Evolutionary conservation across 352 stramenopile genomes (phyloP).

Genomic region (Peronospora farinosa): DNA sequence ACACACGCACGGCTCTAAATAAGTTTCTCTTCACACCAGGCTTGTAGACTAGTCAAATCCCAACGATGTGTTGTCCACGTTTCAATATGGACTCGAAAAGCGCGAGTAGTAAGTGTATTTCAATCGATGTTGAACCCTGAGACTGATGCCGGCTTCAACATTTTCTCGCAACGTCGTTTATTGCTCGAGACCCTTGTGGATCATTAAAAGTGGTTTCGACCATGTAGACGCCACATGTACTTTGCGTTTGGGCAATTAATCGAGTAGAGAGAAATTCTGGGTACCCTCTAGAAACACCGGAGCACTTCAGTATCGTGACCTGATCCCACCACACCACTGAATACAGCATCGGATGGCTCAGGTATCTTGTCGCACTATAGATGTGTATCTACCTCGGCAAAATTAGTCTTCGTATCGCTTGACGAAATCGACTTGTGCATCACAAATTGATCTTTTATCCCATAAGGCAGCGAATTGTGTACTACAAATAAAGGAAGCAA

Average conservation of each 20-base stretch:
- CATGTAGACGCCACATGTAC: constrained; percentile 43
- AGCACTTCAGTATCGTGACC: constrained; percentile 61
- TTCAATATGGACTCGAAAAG: constrained; percentile 81
- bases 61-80: no score
- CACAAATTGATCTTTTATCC: constrained; percentile 77
- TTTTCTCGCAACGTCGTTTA: constrained; percentile 66
- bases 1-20: constrained; percentile 38
- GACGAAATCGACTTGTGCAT: constrained; percentile 63
- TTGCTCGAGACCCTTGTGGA: no score
- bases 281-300: constrained; percentile 56
- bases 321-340: no score
- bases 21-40: constrained; percentile 43
- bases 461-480: constrained; percentile 82
- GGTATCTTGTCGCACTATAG: constrained; percentile 33
- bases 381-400: constrained; percentile 46
- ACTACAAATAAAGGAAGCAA: constrained; percentile 73
- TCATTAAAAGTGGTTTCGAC: constrained; percentile 82
- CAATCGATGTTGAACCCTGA: constrained; percentile 75
- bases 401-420: constrained; percentile 50
- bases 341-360: constrained; percentile 18
- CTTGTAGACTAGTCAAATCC: no score
- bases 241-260: constrained; percentile 36
- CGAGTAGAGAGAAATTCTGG: constrained; percentile 72
- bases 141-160: constrained; percentile 40
- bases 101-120: constrained; percentile 59